phyloP scores from a whole-genome alignment of 75 land plant genomes.

The Selaginella tamariscina region DNA sequence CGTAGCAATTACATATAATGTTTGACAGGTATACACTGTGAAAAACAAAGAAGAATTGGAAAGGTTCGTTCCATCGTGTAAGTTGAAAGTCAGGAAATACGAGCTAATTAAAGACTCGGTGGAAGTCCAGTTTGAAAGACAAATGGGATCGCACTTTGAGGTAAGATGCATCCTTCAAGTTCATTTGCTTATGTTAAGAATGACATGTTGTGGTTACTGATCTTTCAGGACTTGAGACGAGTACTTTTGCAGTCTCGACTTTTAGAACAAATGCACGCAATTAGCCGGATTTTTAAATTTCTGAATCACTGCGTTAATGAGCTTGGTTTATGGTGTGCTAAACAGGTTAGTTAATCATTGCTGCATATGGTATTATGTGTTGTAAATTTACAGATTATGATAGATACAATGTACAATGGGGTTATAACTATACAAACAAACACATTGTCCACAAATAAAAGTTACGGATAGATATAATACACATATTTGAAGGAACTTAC shows the following conservation, averaged over 20 bases:
- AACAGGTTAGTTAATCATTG: not conserved
- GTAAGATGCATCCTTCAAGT: too few relatives aligned
- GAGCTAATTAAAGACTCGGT: too few relatives aligned
- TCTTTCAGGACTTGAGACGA: not conserved
- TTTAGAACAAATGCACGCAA: not conserved
- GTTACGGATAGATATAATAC: too few relatives aligned
- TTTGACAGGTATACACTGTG: conserved; percentile 36
- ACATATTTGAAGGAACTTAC: not conserved
- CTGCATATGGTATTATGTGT: too few relatives aligned
- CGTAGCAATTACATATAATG: too few relatives aligned
- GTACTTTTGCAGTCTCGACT: not conserved
- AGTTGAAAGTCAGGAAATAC: not conserved
- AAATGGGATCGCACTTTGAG: too few relatives aligned
- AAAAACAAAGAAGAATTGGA: conserved; percentile 54
- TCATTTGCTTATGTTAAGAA: too few relatives aligned
- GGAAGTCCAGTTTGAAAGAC: too few relatives aligned
- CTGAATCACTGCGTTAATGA: not conserved
- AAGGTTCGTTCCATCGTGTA: conserved; percentile 44
- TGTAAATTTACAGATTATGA: too few relatives aligned
- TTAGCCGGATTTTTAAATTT: not conserved
- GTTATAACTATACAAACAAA: too few relatives aligned
- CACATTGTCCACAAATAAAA: too few relatives aligned
- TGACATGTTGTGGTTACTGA: not conserved
- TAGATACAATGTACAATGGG: too few relatives aligned
- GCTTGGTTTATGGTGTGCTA: not conserved